Conservation (phyloP, 768 basidiomycete species). For the Lepiota brunneoincarnata region DNA sequence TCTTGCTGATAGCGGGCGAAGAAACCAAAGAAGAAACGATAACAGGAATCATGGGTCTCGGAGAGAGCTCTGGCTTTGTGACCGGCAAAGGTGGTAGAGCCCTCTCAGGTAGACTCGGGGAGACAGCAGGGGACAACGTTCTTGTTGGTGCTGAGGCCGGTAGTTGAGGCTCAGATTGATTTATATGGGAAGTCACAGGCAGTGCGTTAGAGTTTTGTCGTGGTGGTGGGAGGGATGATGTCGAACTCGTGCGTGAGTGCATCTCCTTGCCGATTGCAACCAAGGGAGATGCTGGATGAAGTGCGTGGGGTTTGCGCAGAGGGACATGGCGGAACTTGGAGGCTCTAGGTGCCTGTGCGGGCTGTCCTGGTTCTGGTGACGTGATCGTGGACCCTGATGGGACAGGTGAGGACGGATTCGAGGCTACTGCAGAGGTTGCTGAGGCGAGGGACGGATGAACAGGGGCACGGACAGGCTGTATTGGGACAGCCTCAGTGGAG, state of each 20-base stretch:
- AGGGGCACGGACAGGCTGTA: background rate
- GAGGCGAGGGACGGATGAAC: background rate
- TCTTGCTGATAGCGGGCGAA: background rate
- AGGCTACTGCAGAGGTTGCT: background rate
- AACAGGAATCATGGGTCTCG: background rate
- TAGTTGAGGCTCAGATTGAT: slow-evolving; percentile 7
- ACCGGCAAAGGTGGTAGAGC: slow-evolving; percentile 6
- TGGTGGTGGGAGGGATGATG: slow-evolving; percentile 21
- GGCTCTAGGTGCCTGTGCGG: slow-evolving; percentile 36
- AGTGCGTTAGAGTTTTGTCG: background rate
- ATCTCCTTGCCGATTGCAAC: slow-evolving; percentile 20
- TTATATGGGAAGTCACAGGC: background rate
- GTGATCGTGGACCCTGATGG: slow-evolving; percentile 1
- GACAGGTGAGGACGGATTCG: slow-evolving; percentile 2
- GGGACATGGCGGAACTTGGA: slow-evolving; percentile 38
- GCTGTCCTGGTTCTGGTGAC: slow-evolving; percentile 1
- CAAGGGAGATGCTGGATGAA: slow-evolving; percentile 31
- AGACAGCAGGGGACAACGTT: background rate
- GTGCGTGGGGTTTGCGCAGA: slow-evolving; percentile 30
- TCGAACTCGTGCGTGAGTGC: slow-evolving; percentile 24
- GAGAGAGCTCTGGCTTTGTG: background rate
- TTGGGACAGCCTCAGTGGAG: background rate
- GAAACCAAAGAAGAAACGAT: background rate
- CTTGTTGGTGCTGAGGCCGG: background rate
- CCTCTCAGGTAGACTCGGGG: slow-evolving; percentile 8